Conservation (phyloP, 1,284 basidiomycete species). For the Vanrija sp. region DNA sequence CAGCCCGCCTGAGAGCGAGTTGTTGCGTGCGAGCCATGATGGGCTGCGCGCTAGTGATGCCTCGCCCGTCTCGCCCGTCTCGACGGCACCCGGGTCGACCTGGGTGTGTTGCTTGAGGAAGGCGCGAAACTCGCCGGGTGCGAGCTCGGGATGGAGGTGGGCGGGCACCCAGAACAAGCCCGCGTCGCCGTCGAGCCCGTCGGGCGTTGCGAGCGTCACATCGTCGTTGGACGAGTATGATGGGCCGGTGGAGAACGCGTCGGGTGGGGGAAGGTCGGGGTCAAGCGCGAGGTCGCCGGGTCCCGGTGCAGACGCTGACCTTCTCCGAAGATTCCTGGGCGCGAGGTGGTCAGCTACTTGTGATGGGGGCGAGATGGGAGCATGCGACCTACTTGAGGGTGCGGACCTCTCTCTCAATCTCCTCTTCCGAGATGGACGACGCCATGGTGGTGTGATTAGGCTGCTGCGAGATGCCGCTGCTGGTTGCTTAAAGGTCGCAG, state of each 20-base stretch:
- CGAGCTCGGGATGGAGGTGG: slow-evolving; percentile 91
- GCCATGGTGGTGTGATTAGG: slow-evolving; percentile 6
- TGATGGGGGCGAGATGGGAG: neutral
- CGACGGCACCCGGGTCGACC: slow-evolving; percentile 48
- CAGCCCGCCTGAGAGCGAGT: slow-evolving; percentile 54
- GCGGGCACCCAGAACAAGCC: slow-evolving; percentile 95
- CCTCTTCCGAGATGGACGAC: slow-evolving; percentile 58
- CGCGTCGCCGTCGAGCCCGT: slow-evolving; percentile 34
- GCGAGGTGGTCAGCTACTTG: neutral
- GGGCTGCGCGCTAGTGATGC: slow-evolving; percentile 28
- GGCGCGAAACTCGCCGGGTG: slow-evolving; percentile 88
- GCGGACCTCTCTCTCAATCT: slow-evolving; percentile 81
- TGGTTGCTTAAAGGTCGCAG: neutral
- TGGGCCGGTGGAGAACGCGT: slow-evolving; percentile 3
- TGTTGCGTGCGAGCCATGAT: slow-evolving; percentile 39
- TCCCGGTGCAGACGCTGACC: slow-evolving; percentile 66
- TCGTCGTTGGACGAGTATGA: slow-evolving; percentile 43
- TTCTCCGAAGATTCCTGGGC: slow-evolving; percentile 65
- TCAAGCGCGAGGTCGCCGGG: slow-evolving; percentile 76
- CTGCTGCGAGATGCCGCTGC: neutral
- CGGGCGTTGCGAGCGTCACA: slow-evolving; percentile 38
- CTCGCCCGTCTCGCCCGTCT: slow-evolving; percentile 29
- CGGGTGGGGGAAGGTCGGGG: slow-evolving; percentile 68
- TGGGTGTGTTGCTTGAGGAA: slow-evolving; percentile 89
- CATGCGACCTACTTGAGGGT: slow-evolving; percentile 55